Conservation (phyloP, 2,329 filamentous ascomycete species). For the Pseudogymnoascus sp. region DNA sequence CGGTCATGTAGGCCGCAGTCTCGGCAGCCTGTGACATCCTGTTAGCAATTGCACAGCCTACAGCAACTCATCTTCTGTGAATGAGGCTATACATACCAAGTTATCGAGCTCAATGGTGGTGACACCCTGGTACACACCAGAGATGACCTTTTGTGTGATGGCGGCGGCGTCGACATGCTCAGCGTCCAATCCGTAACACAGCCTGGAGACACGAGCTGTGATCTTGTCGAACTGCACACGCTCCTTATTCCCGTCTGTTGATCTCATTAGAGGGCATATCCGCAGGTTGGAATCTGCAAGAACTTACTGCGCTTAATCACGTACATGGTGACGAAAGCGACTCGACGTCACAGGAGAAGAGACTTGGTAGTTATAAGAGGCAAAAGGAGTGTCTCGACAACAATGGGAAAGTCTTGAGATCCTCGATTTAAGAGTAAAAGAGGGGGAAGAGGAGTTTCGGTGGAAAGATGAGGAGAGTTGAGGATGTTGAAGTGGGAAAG, state of each 20-base stretch:
- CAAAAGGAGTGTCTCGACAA: not conserved
- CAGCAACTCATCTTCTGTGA: conserved; percentile 11
- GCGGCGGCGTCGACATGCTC: conserved; percentile 96
- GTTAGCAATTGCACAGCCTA: conserved; percentile 16
- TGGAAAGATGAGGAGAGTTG: conserved; percentile 6
- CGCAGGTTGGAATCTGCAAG: not conserved
- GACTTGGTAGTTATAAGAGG: conserved; percentile 3
- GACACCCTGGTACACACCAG: conserved; percentile 96
- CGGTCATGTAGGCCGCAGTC: conserved; percentile 99
- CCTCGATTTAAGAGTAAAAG: conserved; percentile 14
- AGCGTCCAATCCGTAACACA: conserved; percentile 94
- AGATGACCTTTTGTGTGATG: conserved; percentile 99
- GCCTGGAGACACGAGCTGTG: conserved; percentile 91
- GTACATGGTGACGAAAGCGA: conserved; percentile 23
- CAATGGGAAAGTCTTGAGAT: conserved; percentile 10
- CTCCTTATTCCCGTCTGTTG: conserved; percentile 93
- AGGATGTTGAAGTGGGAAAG: conserved; percentile 8
- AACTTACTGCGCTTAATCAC: conserved; percentile 32
- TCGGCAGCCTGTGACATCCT: conserved; percentile 69
- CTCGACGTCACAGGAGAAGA: not conserved
- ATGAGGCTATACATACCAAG: conserved; percentile 59
- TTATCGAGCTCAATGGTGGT: conserved; percentile 96
- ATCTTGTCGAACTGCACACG: conserved; percentile 99
- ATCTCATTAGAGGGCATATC: conserved; percentile 14
- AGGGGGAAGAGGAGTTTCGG: conserved; percentile 6